Conservation (phyloP, 176 grass and related monocot species). For the Zoysia pacifica region DNA sequence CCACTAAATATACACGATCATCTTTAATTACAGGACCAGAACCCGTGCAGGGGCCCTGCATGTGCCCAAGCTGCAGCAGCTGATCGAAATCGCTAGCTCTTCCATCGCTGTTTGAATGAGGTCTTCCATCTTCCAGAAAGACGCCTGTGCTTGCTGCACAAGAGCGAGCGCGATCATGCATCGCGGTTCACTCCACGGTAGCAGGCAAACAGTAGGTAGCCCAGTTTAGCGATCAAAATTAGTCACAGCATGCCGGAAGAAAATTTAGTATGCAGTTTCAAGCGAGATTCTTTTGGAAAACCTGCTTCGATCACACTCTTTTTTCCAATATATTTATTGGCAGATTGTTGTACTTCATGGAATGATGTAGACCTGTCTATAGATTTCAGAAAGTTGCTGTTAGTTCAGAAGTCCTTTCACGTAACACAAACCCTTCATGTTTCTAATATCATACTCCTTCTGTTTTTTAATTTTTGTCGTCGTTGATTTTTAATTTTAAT, state of each 20-base stretch:
- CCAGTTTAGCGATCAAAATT: neutral
- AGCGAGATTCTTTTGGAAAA: neutral
- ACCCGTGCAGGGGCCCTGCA: conserved; percentile 32
- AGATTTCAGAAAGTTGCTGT: neutral
- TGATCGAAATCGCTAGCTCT: conserved; percentile 3
- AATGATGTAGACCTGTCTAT: neutral
- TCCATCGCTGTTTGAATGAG: conserved; percentile 20
- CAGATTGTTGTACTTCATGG: neutral
- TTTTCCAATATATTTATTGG: neutral
- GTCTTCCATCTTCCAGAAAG: neutral
- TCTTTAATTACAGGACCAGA: conserved; percentile 42
- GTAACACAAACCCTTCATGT: neutral
- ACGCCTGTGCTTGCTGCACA: neutral
- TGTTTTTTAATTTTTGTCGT: too few species aligned
- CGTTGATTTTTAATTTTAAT: too few species aligned
- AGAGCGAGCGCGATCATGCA: neutral
- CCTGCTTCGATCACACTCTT: neutral
- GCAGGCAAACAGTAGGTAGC: neutral
- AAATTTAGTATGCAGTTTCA: neutral
- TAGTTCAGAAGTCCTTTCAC: conserved; percentile 20
- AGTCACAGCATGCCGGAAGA: conserved; percentile 3
- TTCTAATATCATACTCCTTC: too few species aligned
- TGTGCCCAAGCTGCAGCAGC: conserved; percentile 5
- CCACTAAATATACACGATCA: conserved; percentile 26
- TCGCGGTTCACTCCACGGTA: neutral